Percentiles rank a stretch among this genome's conserved stretches.
Evolutionary conservation across 345 rosid species (phyloP).

Genomic region (Brassica carinata): DNA sequence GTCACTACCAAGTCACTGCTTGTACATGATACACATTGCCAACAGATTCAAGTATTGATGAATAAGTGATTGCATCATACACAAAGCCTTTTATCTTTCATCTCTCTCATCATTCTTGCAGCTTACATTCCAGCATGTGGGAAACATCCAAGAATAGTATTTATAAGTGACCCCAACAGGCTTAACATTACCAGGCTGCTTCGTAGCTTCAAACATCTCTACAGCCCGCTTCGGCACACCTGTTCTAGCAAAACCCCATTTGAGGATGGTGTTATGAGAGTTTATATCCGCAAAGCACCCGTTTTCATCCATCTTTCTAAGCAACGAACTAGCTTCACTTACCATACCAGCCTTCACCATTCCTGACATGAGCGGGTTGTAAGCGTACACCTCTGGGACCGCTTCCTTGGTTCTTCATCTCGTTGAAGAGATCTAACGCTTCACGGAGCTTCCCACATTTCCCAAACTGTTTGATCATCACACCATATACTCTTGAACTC

Average conservation of each 20-base stretch:
- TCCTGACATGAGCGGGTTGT: conserved; percentile 88
- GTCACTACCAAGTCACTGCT: conserved; percentile 23
- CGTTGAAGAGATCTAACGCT: conserved; percentile 79
- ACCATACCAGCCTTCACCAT: conserved; percentile 82
- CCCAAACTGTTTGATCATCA: conserved; percentile 70
- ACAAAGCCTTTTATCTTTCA: conserved; percentile 71
- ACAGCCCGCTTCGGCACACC: conserved; percentile 65
- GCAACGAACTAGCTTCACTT: conserved; percentile 75
- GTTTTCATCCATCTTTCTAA: conserved; percentile 70
- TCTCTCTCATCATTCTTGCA: conserved; percentile 84
- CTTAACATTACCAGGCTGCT: too few relatives aligned
- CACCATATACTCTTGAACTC: neutral
- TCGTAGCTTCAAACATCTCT: conserved; percentile 49
- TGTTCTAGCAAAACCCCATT: conserved; percentile 68
- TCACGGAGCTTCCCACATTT: conserved; percentile 65
- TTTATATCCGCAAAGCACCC: conserved; percentile 69
- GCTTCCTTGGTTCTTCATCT: conserved; percentile 74
- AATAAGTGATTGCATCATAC: conserved; percentile 82
- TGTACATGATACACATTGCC: conserved; percentile 57
- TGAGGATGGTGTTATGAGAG: conserved; percentile 74
- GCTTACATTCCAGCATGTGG: conserved; percentile 57
- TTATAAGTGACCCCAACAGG: too few relatives aligned
- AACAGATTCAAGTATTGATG: conserved; percentile 89
- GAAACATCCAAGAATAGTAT: too few relatives aligned
- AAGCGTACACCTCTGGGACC: conserved; percentile 81